Base-by-base conservation (phyloP, 306 rosid genomes). In the Cucurbita ficifolia region DNA sequence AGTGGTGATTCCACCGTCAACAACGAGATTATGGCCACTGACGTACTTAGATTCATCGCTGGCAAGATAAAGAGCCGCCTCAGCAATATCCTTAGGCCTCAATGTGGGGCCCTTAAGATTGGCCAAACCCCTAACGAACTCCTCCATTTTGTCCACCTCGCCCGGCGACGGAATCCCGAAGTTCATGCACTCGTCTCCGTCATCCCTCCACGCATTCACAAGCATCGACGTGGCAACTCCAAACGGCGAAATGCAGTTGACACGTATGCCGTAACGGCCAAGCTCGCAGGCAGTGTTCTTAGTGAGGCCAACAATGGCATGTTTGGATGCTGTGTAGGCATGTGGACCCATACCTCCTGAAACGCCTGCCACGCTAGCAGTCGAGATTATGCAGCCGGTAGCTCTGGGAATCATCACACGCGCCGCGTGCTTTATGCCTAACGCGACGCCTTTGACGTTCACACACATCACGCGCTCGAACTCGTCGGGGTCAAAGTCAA, bases 191-290 rank as follows among this genome's bases (percentile, higher is more conserved):
- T 45, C 77, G 1, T 79, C 81, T 5, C 14, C 91, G 1, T 55
- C 83, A 4, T 24, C 22, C 54, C 91, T 81, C 96, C 96, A 88
- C 5, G 93, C 96, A 51, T 86, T 87, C 40, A 92, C 91, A 7
- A 90, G 86, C 96, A 92, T 88, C 11, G 96, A 71, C 8, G 98
- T 92, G 17, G 98, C 98, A 24, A 92, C 96, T 19, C 96, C 98
- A 48, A 92, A 92, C 3, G 98, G 98, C 1, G 98, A 92, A 60
- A 92, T 82, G 71, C 93, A 90, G 55, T 92, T 92, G 1, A 92
- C 96, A 58, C 98, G 79, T 10, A 92, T 87, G 24, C 98, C 98
- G 59, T 79, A 80, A 46, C 77, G 81, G 0, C 98, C 98, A 17
- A 93, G 49, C 67, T 93, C 98, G 53, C 98, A 93, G 6, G 98